These are phyloP conservation scores for Aureobasidium sp. DNA, from an alignment of 2,329 filamentous ascomycete species.

Conservation along the genomic window DNA sequence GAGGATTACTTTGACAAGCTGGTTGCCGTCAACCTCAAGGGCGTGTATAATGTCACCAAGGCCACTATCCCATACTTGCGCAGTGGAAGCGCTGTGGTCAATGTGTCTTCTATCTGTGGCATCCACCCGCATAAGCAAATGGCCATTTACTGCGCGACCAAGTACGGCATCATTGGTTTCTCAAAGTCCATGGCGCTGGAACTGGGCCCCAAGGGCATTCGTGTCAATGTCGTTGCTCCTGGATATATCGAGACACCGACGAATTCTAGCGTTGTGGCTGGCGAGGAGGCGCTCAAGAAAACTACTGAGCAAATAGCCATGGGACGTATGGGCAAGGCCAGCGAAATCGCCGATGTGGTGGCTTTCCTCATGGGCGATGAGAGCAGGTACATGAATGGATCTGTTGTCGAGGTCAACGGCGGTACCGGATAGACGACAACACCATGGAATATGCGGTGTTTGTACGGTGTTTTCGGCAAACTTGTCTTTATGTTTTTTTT, in stretches of 20 bases:
- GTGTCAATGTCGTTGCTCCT: slow-evolving; percentile 34
- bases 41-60: slow-evolving; percentile 33
- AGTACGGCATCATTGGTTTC: slow-evolving; percentile 38
- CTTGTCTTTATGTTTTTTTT: background rate
- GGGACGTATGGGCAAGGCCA: slow-evolving; percentile 36
- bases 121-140: slow-evolving; percentile 29
- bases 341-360: slow-evolving; percentile 45
- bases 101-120: slow-evolving; percentile 35
- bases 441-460: background rate
- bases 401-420: slow-evolving; percentile 43
- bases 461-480: background rate
- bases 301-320: slow-evolving; percentile 34
- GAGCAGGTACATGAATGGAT: slow-evolving; percentile 40
- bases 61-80: slow-evolving; percentile 35
- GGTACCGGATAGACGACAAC: slow-evolving; percentile 17
- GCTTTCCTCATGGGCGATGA: slow-evolving; percentile 41
- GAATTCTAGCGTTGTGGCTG: slow-evolving; percentile 43
- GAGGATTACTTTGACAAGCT: slow-evolving; percentile 38
- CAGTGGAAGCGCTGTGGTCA: slow-evolving; percentile 30
- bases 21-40: slow-evolving; percentile 34
- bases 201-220: slow-evolving; percentile 29
- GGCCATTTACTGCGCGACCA: slow-evolving; percentile 36
- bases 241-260: slow-evolving; percentile 41
- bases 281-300: slow-evolving; percentile 35
- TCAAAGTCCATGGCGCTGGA: slow-evolving; percentile 38